A percentile compares a stretch with the other conserved stretches of the same genome.
These are phyloP conservation scores for Lithohypha guttulata DNA, from an alignment of 2,329 filamentous ascomycete genomes.

Conservation along the genomic window DNA sequence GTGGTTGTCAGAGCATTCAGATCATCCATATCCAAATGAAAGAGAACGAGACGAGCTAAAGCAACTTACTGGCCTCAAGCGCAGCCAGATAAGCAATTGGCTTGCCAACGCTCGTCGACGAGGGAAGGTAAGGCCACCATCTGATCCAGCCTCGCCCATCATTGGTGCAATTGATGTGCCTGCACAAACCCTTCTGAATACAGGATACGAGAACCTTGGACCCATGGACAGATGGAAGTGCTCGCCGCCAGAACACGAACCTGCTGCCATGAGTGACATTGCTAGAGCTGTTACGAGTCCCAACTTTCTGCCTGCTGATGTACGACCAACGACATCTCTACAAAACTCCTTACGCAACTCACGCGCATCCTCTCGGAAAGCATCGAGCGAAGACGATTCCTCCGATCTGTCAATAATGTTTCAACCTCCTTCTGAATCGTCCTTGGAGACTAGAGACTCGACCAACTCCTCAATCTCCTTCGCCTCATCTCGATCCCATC, in stretches of 20 bases:
- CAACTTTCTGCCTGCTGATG: no score
- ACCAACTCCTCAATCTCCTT: constrained; percentile 45
- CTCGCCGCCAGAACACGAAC: constrained; percentile 59
- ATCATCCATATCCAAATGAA: constrained; percentile 80
- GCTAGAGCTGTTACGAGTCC: constrained; percentile 50
- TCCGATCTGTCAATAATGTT: constrained; percentile 39
- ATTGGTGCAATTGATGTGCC: constrained; percentile 67
- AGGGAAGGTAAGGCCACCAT: constrained; percentile 57
- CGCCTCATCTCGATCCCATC: constrained; percentile 46
- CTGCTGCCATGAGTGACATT: constrained; percentile 54
- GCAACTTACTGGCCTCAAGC: constrained; percentile 66
- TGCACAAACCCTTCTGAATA: constrained; percentile 26
- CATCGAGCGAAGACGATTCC: constrained; percentile 41
- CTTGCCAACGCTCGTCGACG: constrained; percentile 78
- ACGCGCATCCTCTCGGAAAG: constrained; percentile 25
- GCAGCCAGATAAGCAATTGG: constrained; percentile 83
- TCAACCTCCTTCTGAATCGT: constrained; percentile 43
- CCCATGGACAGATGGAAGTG: constrained; percentile 60
- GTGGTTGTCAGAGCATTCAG: constrained; percentile 69
- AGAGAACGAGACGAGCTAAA: constrained; percentile 74
- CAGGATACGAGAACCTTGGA: constrained; percentile 37
- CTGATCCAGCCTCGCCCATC: constrained; percentile 57
- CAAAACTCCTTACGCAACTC: constrained; percentile 25
- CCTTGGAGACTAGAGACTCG: constrained; percentile 45
- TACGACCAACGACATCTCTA: no score